Conservation (phyloP, 495 filamentous ascomycete species). For the Aspergillus homomorphus region DNA sequence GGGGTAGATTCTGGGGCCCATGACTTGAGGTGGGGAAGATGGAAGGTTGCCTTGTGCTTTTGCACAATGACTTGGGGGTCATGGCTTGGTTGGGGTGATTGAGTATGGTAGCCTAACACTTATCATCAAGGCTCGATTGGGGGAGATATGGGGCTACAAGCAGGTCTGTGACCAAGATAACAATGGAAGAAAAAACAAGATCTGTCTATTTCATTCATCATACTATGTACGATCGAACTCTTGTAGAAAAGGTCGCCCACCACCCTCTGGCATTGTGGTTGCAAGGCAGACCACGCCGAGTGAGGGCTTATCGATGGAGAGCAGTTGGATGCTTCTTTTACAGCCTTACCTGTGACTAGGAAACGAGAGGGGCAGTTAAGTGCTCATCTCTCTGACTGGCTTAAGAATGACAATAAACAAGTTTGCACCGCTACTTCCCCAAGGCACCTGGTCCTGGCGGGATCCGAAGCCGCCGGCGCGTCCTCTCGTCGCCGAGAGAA, state of each 20-base stretch:
- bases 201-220: slow-evolving; percentile 10
- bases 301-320: slow-evolving; percentile 44
- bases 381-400: slow-evolving; percentile 49
- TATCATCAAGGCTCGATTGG: too few relatives aligned
- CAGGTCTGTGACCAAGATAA: too few relatives aligned
- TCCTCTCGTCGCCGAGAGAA: slow-evolving; percentile 21
- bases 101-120: too few relatives aligned
- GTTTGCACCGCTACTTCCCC: slow-evolving; percentile 42
- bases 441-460: slow-evolving; percentile 8
- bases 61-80: not conserved
- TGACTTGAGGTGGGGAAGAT: too few relatives aligned
- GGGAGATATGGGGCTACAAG: too few relatives aligned
- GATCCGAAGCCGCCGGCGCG: slow-evolving; percentile 15
- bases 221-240: slow-evolving; percentile 15
- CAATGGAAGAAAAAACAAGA: not conserved
- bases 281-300: slow-evolving; percentile 6
- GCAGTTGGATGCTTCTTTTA: slow-evolving; percentile 54
- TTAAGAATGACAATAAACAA: slow-evolving; percentile 40
- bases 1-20: too few relatives aligned
- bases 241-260: slow-evolving; percentile 19
- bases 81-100: not conserved
- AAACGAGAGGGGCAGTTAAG: slow-evolving; percentile 47
- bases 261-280: slow-evolving; percentile 16
- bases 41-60: not conserved
- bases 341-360: slow-evolving; percentile 38